These are phyloP conservation scores for Volutella citrinella DNA, from an alignment of 2,329 filamentous ascomycete species.

Conservation along the genomic window DNA sequence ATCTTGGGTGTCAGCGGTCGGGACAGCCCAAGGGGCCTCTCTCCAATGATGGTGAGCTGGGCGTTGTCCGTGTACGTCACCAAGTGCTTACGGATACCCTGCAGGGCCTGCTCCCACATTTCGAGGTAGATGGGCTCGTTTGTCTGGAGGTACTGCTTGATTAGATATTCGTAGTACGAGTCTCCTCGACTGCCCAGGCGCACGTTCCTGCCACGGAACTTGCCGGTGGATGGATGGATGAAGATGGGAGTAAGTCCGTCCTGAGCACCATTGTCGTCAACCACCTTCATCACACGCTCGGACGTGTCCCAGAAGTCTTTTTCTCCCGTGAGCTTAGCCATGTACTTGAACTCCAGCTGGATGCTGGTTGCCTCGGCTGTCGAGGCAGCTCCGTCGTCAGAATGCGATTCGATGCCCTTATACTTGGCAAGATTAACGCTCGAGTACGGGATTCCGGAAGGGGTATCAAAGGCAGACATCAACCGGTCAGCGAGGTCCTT, in stretches of 20 bases:
- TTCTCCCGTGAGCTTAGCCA: constrained; percentile 92
- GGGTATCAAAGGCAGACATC: constrained; percentile 81
- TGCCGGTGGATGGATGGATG: constrained; percentile 73
- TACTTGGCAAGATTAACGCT: constrained; percentile 83
- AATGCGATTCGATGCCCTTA: constrained; percentile 76
- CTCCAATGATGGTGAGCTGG: constrained; percentile 84
- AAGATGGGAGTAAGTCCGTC: constrained; percentile 92
- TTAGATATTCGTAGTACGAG: constrained; percentile 98
- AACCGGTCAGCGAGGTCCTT: constrained; percentile 87
- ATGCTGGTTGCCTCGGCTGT: constrained; percentile 90
- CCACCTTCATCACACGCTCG: constrained; percentile 86
- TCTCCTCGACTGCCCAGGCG: constrained; percentile 91
- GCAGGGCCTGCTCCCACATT: constrained; percentile 87
- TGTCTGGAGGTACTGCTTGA: constrained; percentile 97
- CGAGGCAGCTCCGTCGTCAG: constrained; percentile 82
- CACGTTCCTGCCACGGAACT: constrained; percentile 82
- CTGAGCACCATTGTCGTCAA: constrained; percentile 75
- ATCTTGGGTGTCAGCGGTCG: constrained; percentile 77
- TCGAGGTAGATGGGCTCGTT: constrained; percentile 84
- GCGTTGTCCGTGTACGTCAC: constrained; percentile 81
- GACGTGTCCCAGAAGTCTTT: constrained; percentile 87
- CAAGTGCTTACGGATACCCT: constrained; percentile 85
- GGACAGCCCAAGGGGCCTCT: constrained; percentile 72
- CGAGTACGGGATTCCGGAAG: constrained; percentile 82
- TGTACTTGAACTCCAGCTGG: constrained; percentile 95